Percentiles rank a stretch among this genome's conserved stretches.
These are phyloP conservation scores for Podaxis sp. DNA, from an alignment of 768 basidiomycete species.

Conservation along the genomic window DNA sequence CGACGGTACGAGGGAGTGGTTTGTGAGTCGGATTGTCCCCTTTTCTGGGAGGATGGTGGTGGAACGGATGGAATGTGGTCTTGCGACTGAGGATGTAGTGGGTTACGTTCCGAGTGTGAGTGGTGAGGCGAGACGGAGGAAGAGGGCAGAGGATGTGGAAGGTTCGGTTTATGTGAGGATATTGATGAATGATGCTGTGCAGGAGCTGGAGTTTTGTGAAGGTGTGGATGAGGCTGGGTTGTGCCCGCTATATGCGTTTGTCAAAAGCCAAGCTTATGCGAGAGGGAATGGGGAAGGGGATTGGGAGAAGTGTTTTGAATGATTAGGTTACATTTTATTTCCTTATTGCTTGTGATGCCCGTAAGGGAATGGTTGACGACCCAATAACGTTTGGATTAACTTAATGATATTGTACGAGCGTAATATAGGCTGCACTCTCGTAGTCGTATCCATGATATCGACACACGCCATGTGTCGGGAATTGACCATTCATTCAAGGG, in stretches of 20 bases:
- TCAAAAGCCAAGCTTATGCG: constrained; percentile 68
- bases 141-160: neutral
- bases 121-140: constrained; percentile 16
- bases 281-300: constrained; percentile 65
- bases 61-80: constrained; percentile 56
- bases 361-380: neutral
- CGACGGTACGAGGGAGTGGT: constrained; percentile 42
- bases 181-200: constrained; percentile 70
- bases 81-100: neutral
- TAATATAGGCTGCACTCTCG: no score
- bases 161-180: constrained; percentile 52
- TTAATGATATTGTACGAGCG: no score
- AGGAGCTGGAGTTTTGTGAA: constrained; percentile 59
- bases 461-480: no score
- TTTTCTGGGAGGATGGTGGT: constrained; percentile 73
- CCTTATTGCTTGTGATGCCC: no score
- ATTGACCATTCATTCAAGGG: no score
- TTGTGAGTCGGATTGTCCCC: constrained; percentile 58
- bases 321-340: neutral
- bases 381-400: no score
- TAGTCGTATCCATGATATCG: no score
- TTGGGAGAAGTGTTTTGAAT: constrained; percentile 56
- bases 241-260: constrained; percentile 61
- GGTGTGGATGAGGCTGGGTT: constrained; percentile 44
- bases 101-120: neutral